Evolutionary conservation across 2,329 filamentous ascomycete species (phyloP), one percentile per base, ranked within the genome.

Genomic region (Fusarium gaditjirri): DNA sequence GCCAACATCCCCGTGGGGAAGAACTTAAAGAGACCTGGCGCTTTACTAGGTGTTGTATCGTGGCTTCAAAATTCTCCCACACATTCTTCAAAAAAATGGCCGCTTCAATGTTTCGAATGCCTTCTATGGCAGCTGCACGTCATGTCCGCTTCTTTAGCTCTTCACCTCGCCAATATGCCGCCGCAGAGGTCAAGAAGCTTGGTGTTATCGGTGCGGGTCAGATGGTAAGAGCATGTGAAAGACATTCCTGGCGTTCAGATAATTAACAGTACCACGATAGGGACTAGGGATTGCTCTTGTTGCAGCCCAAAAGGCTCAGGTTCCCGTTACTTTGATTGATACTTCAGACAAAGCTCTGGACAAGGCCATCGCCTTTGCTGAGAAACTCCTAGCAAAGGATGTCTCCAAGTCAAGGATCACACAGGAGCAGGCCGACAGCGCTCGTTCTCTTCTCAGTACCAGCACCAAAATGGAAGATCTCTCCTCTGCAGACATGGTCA

Each of bases 241-340:
- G 55, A n/a, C 43, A 42, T 43, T 41, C 14, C 25, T 14, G 8
- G 49, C 52, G 8, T 25, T 16, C 47, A 58, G 66, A 42, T 44
- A 65, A 66, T 53, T 76, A 64, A 76, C 72, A 52, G 11, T 61
- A 53, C 42, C 58, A 54, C 55, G 36, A 57, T 46, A 98, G 95
- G 96, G 96, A 66, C 86, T 99, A 47, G 96, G 96, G 66, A 99
- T 99, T 81, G 96, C 96, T 55, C 90, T 99, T 21, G 95, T 99
- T 50, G 96, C 95, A 55, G 94, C 95, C 46, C 91, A 94, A 74
- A 94, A 86, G 80, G 95, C 95, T 46, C 86, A 90, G 67, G 89
- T 99, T 1, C 93, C 94, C 6, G 95, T 99, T 17, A 94, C 89
- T 16, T 82, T 99, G 43, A 89, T 99, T 67, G 96, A 99, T 81